Base-by-base conservation (phyloP, 2,329 filamentous ascomycete genomes). In the Xenoacremonium recifei region DNA sequence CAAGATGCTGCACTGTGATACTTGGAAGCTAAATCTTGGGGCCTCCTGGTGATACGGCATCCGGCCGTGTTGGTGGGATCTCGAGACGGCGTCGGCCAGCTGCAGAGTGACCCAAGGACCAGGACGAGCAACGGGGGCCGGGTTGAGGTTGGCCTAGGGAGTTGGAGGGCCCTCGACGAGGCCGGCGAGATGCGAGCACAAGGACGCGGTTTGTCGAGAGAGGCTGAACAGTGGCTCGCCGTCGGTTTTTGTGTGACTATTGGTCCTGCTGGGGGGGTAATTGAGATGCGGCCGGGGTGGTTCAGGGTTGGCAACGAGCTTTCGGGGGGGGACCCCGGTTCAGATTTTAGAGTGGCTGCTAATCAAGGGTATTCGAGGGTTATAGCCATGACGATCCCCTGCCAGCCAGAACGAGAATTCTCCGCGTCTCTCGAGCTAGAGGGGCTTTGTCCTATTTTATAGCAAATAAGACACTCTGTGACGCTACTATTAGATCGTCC, bases 1-100 rank as follows among this genome's bases (percentile, higher is more conserved):
- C 73, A 68, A 69, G 70, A 70, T 70, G 69, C 67, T 71, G 70
- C 69, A 70, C 66, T 61, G 72, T 72, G 66, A 70, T 70, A 75
- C 71, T 70, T 58, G 64, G 60, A 68, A 68, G 66, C 65, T 65
- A 63, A 66, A 63, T 67, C 63, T 64, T 67, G 66, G 64, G 62
- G 62, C 60, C 59, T 62, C 60, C 60, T 64, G 55, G 73, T 75
- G 59, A 67, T 68, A 77, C 73, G 60, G 61, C 68, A 72, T 73
- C 66, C 67, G 66, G 69, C 65, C 66, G 64, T 71, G 68, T 57
- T 67, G 65, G 65, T 67, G 61, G 62, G 62, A 62, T 66, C 63
- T 68, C 64, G 65, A 64, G 63, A 64, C 61, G 65, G 62, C 60
- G 66, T 61, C 65, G 70, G 70, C 62, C 62, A 65, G 64, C 64